Base-by-base conservation (phyloP, 495 filamentous ascomycete species). In the Neurospora hispaniola region DNA sequence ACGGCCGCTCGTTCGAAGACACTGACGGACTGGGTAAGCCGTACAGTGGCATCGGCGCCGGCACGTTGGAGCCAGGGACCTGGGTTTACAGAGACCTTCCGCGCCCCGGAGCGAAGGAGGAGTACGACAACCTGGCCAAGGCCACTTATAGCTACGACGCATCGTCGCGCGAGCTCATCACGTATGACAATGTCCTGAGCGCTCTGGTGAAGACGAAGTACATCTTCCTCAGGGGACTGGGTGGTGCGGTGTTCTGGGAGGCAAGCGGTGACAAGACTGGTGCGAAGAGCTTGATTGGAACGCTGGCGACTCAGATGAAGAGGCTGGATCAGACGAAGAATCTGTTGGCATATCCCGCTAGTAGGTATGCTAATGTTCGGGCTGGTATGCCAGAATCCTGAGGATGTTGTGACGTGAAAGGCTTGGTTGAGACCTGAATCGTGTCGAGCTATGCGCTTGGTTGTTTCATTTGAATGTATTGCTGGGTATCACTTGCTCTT, bases 201-300 rank as follows among this genome's bases (percentile, higher is more conserved):
- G 89, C 88, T 0, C 76, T 78, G 54, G 69, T 77, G 71, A 97
- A 97, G 83, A 88, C 86, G 1, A 78, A 82, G 68, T 97, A 91
- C 76, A 86, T 97, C 69, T 79, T 82, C 74, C 72, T 84, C 16
- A 85, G 84, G 69, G 86, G 88, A 8, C 85, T 97, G 9, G 93
- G 92, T 4, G 93, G 94, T 14, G 90, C 87, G 0, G 95, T 97
- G 89, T 97, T 92, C 87, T 98, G 94, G 94, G 94, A 97, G 82
- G 89, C 88, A 35, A 92, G 89, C 78, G 89, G 88, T 35, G 94
- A 97, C 78, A 90, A 87, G 78, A 76, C 68, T 1, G 88, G 85
- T 2, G 82, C 83, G 5, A 85, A 84, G 44, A 91, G 91, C 78
- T 78, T 94, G 81, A 88, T 95, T 59, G 84, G 83, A 31, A 88